phyloP scores from a whole-genome alignment of 208 protist genomes.

The Trypanosomatidae sp. region DNA sequence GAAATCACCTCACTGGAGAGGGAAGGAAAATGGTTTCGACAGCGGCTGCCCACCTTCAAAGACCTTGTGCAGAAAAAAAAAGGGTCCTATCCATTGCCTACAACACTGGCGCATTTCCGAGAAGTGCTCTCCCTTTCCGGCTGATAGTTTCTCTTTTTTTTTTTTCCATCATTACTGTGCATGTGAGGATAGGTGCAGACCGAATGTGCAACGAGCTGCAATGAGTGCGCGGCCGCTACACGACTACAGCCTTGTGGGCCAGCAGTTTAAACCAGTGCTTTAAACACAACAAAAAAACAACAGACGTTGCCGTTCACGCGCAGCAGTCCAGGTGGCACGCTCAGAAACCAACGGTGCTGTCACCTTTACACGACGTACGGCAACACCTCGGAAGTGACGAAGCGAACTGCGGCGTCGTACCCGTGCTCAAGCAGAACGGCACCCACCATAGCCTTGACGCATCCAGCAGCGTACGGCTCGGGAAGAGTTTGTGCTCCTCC shows the following conservation, averaged over 20 bases:
- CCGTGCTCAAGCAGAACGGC: slow-evolving; percentile 74
- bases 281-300: not conserved
- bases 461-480: slow-evolving; percentile 69
- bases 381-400: slow-evolving; percentile 56
- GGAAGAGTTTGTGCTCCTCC: slow-evolving; percentile 49
- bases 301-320: not conserved
- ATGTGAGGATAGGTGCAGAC: too few relatives aligned
- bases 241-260: too few relatives aligned
- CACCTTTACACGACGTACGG: slow-evolving; percentile 32
- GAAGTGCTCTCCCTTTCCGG: too few relatives aligned
- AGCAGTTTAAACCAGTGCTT: too few relatives aligned
- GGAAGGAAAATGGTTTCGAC: too few relatives aligned
- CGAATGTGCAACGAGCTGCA: too few relatives aligned
- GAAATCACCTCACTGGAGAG: not conserved
- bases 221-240: too few relatives aligned
- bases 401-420: slow-evolving; percentile 42
- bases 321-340: not conserved
- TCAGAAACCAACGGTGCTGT: not conserved
- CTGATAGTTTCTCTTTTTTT: too few relatives aligned
- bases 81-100: not conserved
- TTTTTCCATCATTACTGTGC: too few relatives aligned
- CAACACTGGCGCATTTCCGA: too few relatives aligned
- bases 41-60: not conserved
- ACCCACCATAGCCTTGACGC: slow-evolving; percentile 76
- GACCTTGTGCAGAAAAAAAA: not conserved